Evolutionary conservation across 192 early-diverging fungal genomes (phyloP).

Genomic region (Allomyces javanicus): DNA sequence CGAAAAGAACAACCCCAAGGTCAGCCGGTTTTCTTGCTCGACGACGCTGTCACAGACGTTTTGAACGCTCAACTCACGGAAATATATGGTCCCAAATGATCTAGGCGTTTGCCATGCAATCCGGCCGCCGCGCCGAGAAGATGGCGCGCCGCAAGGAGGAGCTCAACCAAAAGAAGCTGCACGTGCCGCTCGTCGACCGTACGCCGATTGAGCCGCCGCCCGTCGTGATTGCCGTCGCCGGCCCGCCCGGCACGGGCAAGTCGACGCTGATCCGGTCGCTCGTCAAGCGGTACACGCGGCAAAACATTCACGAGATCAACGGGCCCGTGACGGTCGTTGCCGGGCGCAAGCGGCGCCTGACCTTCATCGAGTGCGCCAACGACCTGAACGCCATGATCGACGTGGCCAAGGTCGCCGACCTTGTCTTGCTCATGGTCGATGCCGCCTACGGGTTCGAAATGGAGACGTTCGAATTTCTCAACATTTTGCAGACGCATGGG

Average conservation of each 20-base stretch:
- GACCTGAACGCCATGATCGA: conserved; percentile 97
- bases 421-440: conserved; percentile 86
- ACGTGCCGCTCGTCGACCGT: conserved; percentile 88
- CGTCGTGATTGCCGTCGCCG: conserved; percentile 83
- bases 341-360: conserved; percentile 83
- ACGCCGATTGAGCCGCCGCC: conserved; percentile 80
- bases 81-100: not conserved
- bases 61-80: too few species aligned
- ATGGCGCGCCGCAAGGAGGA: conserved; percentile 65
- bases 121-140: conserved; percentile 51
- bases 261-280: conserved; percentile 92
- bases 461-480: conserved; percentile 99
- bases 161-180: conserved; percentile 70
- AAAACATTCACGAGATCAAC: conserved; percentile 71
- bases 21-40: conserved; percentile 6
- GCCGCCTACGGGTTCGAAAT: conserved; percentile 98
- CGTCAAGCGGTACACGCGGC: conserved; percentile 86
- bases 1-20: conserved; percentile 77
- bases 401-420: conserved; percentile 86
- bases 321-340: conserved; percentile 95
- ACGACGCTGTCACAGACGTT: not conserved
- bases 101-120: conserved; percentile 54
- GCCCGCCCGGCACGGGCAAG: conserved; percentile 83
- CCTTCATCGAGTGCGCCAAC: conserved; percentile 92
- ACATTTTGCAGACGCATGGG: conserved; percentile 89